A percentile compares a stretch with the other conserved stretches of the same genome.
Evolutionary conservation across 371 early-diverging fungal species (phyloP).

Genomic region (Mortierella sp.): DNA sequence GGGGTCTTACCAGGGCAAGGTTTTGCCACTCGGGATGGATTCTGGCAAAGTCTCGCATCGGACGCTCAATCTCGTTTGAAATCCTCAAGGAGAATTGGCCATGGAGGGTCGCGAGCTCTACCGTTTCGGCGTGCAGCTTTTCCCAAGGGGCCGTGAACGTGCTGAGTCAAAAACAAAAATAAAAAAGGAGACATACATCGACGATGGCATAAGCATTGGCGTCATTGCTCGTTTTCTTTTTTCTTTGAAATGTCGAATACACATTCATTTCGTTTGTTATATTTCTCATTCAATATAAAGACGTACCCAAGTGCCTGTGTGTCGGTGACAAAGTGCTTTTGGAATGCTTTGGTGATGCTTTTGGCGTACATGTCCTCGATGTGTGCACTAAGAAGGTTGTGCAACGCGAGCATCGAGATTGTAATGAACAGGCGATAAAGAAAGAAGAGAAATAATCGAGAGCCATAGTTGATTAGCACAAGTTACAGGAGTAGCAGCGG

Average conservation of each 20-base stretch:
- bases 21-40: slow-evolving; percentile 45
- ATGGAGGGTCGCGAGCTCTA: slow-evolving; percentile 62
- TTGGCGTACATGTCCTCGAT: slow-evolving; percentile 69
- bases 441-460: not conserved
- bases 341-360: slow-evolving; percentile 62
- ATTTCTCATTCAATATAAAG: not conserved
- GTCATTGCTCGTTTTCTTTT: slow-evolving; percentile 13
- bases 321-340: slow-evolving; percentile 64
- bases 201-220: slow-evolving; percentile 20
- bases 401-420: slow-evolving; percentile 3
- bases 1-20: slow-evolving; percentile 37
- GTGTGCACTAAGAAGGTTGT: slow-evolving; percentile 57
- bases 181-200: slow-evolving; percentile 8
- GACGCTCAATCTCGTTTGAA: slow-evolving; percentile 62
- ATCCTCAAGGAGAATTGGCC: slow-evolving; percentile 60
- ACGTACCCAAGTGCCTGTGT: slow-evolving; percentile 62
- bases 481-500: not conserved
- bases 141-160: slow-evolving; percentile 60
- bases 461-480: not conserved
- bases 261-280: not conserved
- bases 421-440: not conserved
- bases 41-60: slow-evolving; percentile 52
- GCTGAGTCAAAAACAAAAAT: slow-evolving; percentile 15
- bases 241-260: not conserved
- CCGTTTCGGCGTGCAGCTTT: slow-evolving; percentile 61